phyloP scores from a whole-genome alignment of 129 eudicot species.

The Pulicaria dysenterica region DNA sequence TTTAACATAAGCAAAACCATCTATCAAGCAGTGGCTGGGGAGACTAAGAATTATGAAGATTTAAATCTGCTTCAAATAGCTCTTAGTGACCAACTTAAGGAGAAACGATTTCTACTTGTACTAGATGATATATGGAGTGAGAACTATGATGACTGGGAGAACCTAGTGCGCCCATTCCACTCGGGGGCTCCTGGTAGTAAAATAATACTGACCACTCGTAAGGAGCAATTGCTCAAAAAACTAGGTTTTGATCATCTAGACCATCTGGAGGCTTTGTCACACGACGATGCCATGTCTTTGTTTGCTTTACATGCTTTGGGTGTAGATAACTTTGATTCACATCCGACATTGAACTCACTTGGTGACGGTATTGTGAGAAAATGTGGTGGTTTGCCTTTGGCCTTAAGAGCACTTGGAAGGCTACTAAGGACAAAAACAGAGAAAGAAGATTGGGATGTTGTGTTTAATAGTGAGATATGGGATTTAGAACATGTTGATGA shows the following conservation, averaged over 20 bases:
- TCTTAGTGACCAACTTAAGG: conserved; percentile 16
- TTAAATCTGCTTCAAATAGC: conserved; percentile 38
- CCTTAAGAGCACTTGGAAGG: too few relatives aligned
- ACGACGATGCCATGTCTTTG: conserved; percentile 26
- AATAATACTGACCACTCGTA: conserved; percentile 49
- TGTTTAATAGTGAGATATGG: too few relatives aligned
- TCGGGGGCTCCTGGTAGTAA: conserved; percentile 42
- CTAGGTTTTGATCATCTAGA: conserved; percentile 28
- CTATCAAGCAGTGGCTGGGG: conserved; percentile 8
- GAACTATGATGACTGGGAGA: conserved; percentile 32
- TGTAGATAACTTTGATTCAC: conserved; percentile 5
- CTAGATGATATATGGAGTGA: conserved; percentile 56
- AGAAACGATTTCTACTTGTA: conserved; percentile 39
- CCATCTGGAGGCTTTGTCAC: conserved; percentile 17
- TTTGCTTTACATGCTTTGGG: conserved; percentile 42
- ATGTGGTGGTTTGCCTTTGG: too few relatives aligned
- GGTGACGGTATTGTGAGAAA: too few relatives aligned
- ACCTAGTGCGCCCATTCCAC: conserved; percentile 26
- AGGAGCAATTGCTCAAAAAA: conserved; percentile 6
- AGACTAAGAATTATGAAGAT: conserved; percentile 11
- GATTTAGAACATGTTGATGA: not conserved
- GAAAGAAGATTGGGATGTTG: too few relatives aligned
- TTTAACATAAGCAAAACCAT: conserved; percentile 24
- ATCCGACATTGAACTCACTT: conserved; percentile 7
- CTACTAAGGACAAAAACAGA: too few relatives aligned